phyloP scores from a whole-genome alignment of 1,284 basidiomycete genomes.

The Golubevia sp. region DNA sequence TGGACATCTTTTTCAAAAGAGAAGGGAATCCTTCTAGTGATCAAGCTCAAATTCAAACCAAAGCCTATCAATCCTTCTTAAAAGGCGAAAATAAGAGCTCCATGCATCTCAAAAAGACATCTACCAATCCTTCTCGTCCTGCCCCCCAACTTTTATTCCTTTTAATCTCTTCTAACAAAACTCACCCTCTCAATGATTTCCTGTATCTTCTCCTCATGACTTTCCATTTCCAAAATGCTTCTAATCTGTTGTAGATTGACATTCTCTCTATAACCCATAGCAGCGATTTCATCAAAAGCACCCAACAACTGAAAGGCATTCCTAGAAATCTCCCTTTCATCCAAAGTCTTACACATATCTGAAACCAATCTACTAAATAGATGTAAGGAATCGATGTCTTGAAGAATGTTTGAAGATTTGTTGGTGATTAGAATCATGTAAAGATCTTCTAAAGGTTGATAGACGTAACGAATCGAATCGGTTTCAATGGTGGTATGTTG shows the following conservation, averaged over 20 bases:
- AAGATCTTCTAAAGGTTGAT: conserved; percentile 95
- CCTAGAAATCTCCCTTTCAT: conserved; percentile 86
- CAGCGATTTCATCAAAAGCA: conserved; percentile 96
- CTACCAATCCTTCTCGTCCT: too few species aligned
- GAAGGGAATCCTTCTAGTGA: too few species aligned
- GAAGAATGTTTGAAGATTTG: conserved; percentile 95
- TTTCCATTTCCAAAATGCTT: conserved; percentile 95
- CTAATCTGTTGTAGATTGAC: conserved; percentile 89
- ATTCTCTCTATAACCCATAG: conserved; percentile 89
- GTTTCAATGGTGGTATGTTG: conserved; percentile 84
- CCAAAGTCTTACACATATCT: conserved; percentile 75
- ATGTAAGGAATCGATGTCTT: conserved; percentile 95
- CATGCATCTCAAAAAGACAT: too few species aligned
- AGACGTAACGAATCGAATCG: conserved; percentile 78
- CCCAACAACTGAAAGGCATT: conserved; percentile 93
- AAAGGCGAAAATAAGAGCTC: too few species aligned
- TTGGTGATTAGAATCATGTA: conserved; percentile 98
- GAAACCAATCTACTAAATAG: conserved; percentile 92
- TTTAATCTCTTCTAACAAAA: too few species aligned
- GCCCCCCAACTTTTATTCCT: too few species aligned
- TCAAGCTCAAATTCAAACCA: too few species aligned
- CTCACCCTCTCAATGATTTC: conserved; percentile 92
- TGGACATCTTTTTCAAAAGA: too few species aligned
- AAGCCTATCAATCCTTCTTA: too few species aligned
- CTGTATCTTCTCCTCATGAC: conserved; percentile 99